These are phyloP conservation scores for Nosema bombycis DNA, from an alignment of 371 early-diverging fungal species.

Conservation along the genomic window DNA sequence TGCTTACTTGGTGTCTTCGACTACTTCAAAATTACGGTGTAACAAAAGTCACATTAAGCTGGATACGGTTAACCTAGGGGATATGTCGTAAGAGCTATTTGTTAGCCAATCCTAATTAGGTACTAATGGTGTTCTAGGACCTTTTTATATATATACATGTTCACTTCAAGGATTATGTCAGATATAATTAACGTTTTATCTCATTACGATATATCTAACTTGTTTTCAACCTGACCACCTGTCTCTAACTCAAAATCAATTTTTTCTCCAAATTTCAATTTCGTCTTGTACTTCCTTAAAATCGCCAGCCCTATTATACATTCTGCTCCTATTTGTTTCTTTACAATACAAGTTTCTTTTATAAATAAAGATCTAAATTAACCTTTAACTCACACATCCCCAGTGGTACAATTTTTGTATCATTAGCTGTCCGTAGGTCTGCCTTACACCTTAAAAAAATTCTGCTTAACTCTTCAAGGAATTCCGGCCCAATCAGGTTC, in stretches of 20 bases:
- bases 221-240: no score
- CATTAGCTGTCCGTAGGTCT: background rate
- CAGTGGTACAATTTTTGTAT: background rate
- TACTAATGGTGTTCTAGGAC: no score
- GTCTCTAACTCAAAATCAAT: background rate
- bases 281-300: background rate
- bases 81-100: no score
- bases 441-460: background rate
- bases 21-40: background rate
- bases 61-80: background rate
- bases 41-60: constrained; percentile 6
- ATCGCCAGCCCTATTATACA: background rate
- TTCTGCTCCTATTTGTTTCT: background rate
- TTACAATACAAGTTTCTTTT: background rate
- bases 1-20: background rate
- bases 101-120: no score
- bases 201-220: no score
- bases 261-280: background rate
- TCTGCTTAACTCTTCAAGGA: background rate
- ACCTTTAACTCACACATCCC: background rate
- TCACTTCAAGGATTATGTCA: no score
- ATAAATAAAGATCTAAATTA: background rate
- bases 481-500: constrained; percentile 12
- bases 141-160: no score
- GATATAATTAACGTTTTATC: no score